Evolutionary conservation across 83 land plant species (phyloP).

Genomic region (Diphasiastrum complanatum): DNA sequence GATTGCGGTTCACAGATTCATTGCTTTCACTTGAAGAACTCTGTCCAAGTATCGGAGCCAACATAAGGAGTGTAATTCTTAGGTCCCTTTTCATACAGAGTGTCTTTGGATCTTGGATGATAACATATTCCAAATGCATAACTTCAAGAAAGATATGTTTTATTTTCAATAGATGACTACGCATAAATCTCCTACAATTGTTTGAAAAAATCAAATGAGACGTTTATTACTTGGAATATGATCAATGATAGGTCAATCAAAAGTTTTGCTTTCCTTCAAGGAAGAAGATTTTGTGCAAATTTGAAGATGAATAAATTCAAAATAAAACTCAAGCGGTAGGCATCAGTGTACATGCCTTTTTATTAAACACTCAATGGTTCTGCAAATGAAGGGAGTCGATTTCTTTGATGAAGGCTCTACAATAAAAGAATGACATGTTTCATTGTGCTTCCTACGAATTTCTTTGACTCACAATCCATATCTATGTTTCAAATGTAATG

Average conservation of each 20-base stretch:
- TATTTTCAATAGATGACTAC: slow-evolving; percentile 53
- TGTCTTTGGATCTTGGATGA: slow-evolving; percentile 37
- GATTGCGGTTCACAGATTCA: slow-evolving; percentile 5
- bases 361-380: slow-evolving; percentile 40
- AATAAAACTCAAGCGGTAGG: no score
- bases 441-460: no score
- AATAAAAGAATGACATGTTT: no score
- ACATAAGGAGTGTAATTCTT: slow-evolving; percentile 30
- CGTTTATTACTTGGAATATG: no score
- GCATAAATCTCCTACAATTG: slow-evolving; percentile 39
- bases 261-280: no score
- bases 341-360: slow-evolving; percentile 51
- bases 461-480: no score
- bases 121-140: slow-evolving; percentile 38
- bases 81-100: slow-evolving; percentile 48
- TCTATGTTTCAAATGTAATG: no score
- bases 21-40: neutral
- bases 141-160: slow-evolving; percentile 51
- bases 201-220: no score
- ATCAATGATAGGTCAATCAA: no score
- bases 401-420: no score
- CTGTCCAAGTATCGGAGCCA: slow-evolving; percentile 20
- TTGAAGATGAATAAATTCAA: neutral
- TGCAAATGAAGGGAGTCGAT: no score
- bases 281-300: neutral